Conservation (phyloP, 2,329 filamentous ascomycete genomes). For the Aspergillus clavatus region DNA sequence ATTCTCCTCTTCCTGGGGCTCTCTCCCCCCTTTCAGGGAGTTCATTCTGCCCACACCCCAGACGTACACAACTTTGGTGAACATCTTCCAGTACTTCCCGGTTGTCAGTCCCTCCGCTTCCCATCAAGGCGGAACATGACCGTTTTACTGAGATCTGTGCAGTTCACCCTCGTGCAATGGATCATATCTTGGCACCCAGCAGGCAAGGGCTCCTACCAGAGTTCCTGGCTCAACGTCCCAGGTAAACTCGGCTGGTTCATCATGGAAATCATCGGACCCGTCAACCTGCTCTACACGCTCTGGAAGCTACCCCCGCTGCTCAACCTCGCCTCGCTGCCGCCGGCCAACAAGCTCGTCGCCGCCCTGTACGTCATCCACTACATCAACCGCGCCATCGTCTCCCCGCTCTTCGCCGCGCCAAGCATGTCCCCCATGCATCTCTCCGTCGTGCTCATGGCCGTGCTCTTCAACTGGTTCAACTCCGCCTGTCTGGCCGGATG, state of each 20-base stretch:
- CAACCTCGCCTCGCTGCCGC: slow-evolving; percentile 25
- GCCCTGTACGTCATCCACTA: slow-evolving; percentile 71
- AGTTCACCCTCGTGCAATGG: slow-evolving; percentile 75
- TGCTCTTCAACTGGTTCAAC: slow-evolving; percentile 75
- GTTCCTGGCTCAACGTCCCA: slow-evolving; percentile 73
- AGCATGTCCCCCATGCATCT: slow-evolving; percentile 88
- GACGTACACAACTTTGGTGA: slow-evolving; percentile 33
- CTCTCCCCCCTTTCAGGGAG: slow-evolving; percentile 24
- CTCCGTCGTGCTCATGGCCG: slow-evolving; percentile 59
- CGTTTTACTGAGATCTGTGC: slow-evolving; percentile 11
- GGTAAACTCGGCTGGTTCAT: slow-evolving; percentile 81
- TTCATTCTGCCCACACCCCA: slow-evolving; percentile 38
- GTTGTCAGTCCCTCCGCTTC: slow-evolving; percentile 43
- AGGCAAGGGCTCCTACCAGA: slow-evolving; percentile 75
- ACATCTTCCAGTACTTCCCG: slow-evolving; percentile 42
- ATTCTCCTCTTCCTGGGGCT: slow-evolving; percentile 18
- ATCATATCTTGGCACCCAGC: slow-evolving; percentile 75
- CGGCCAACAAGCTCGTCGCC: slow-evolving; percentile 33
- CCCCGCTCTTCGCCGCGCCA: slow-evolving; percentile 72
- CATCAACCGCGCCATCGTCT: slow-evolving; percentile 78
- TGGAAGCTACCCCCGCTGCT: slow-evolving; percentile 56
- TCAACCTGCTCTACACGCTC: slow-evolving; percentile 76
- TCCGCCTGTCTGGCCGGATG: slow-evolving; percentile 72
- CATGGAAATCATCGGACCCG: slow-evolving; percentile 78
- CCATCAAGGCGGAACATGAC: slow-evolving; percentile 1